These are phyloP conservation scores for Phaseolus lunatus DNA, from an alignment of 306 rosid species.

Conservation along the genomic window DNA sequence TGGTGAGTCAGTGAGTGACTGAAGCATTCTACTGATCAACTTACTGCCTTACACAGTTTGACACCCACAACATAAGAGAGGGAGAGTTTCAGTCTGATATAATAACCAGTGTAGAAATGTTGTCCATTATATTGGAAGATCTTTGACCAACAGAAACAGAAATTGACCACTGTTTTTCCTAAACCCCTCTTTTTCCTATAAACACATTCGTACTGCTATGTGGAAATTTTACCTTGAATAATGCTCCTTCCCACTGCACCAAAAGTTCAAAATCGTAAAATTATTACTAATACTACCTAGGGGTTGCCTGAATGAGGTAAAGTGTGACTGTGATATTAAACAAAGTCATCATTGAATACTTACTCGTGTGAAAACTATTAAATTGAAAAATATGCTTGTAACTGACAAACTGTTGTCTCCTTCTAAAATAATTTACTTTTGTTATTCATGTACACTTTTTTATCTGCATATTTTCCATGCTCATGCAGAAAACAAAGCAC, in stretches of 20 bases:
- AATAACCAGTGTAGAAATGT: not conserved
- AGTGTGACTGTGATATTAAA: not conserved
- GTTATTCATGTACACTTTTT: not conserved
- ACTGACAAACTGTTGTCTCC: not conserved
- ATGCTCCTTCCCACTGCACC: not conserved
- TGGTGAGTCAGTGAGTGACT: slow-evolving; percentile 9
- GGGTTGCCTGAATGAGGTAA: not conserved
- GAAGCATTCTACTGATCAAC: not conserved
- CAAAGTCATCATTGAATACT: not conserved
- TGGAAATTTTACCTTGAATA: not conserved
- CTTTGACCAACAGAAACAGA: not conserved
- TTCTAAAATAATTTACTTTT: not conserved
- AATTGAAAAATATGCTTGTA: not conserved
- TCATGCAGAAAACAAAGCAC: slow-evolving; percentile 43
- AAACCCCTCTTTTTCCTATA: not conserved
- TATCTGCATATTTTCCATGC: slow-evolving; percentile 2
- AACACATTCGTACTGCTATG: not conserved
- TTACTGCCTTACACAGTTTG: not conserved
- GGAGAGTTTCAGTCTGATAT: not conserved
- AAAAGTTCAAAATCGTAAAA: not conserved
- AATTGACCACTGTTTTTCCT: not conserved
- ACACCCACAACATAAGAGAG: not conserved
- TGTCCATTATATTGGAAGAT: not conserved
- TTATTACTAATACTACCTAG: not conserved
- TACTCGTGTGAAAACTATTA: not conserved